Base-by-base conservation (phyloP, 1,284 basidiomycete species). In the Apiotrichum porosum region DNA sequence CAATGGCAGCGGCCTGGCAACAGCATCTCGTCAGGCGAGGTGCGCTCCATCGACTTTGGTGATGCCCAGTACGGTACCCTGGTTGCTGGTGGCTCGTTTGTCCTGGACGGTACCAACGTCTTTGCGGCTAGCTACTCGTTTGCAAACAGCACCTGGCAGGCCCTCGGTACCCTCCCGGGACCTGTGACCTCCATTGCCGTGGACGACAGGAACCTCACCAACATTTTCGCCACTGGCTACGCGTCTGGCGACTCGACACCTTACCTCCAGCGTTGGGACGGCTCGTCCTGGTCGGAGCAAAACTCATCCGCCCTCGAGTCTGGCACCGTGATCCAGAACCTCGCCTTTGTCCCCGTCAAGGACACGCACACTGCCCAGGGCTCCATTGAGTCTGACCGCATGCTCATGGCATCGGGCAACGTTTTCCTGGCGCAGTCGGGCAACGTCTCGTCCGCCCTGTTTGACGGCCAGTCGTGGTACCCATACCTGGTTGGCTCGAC, bases 221-320 rank as follows among this genome's bases (percentile, higher is more conserved):
- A 86, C 62, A 81, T 97, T 57, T 97, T 93, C 64, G 88, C 87
- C 37, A 88, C 91, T 36, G 94, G 94, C 50, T 80, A 81, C 83
- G 86, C 54, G 63, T 72, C 69, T 9, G 79, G 83, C 52, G 82
- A 80, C 24, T 76, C 78, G 9, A 74, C 78, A 1, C 77, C 88
- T 0, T 94, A 89, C 75, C 71, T 95, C 49, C 77, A 80, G 37
- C 85, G 82, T 62, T 95, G 88, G 86, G 80, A 94, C 66, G 91
- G 91, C 42, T 53, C 66, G 23, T 73, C 77, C 2, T 97, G 91
- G 90, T 76, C 75, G 13, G 73, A 76, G 18, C 74, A 91, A 47
- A 81, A 82, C 83, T 47, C 67, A 22, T 52, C 61, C 9, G 49
- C 60, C 0, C 58, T 73, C n/a, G 44, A 57, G 13, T 80, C 58